Evolutionary conservation across 1,139 yeast genomes (phyloP), one percentile per base, ranked within the genome.

Genomic region (Geotrichum carabidarum): DNA sequence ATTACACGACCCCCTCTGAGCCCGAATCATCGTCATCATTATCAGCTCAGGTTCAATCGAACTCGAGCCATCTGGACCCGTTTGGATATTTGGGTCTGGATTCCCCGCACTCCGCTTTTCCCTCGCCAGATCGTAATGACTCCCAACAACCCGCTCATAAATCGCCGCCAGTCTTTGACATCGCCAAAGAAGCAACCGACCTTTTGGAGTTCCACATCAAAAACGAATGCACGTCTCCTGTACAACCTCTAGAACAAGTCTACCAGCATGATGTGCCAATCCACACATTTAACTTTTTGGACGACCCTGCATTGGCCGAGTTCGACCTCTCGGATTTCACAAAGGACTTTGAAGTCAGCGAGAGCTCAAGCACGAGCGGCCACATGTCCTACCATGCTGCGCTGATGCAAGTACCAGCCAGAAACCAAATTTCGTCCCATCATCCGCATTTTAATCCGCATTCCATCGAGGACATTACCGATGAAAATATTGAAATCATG

Each of bases 381-480:
- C 40, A 30, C 15, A 18, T 27, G 3, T 17, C 56, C n/a, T 60
- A 60, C 43, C 54, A 51, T 32, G 53, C 48, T 30, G 60, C 58
- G 3, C 56, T 62, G 7, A 55, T 59, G 48, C 63, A 59, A 36
- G 54, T 55, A 3, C 63, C 64, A 1, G 49, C 57, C 4, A 47
- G 64, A 18, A 54, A 60, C 42, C 48, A 47, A 32, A 12, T 40
- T 31, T 18, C 44, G 8, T 11, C 44, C 12, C 9, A 27, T 9
- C 14, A 15, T 37, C 12, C 38, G 12, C 41, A 41, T 18, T n/a
- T 12, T 12, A 11, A 34, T 7, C 15, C 43, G 9, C 30, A 43
- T 22, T 36, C 37, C 1, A 9, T 12, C 31, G 38, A 15, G 7
- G 18, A 32, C 34, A 43, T 17, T 45, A 36, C 14, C 8, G 50